A percentile compares a stretch with the other conserved stretches of the same genome.
These are phyloP conservation scores for Periconia sp. DNA, from an alignment of 2,329 filamentous ascomycete species.

Conservation along the genomic window DNA sequence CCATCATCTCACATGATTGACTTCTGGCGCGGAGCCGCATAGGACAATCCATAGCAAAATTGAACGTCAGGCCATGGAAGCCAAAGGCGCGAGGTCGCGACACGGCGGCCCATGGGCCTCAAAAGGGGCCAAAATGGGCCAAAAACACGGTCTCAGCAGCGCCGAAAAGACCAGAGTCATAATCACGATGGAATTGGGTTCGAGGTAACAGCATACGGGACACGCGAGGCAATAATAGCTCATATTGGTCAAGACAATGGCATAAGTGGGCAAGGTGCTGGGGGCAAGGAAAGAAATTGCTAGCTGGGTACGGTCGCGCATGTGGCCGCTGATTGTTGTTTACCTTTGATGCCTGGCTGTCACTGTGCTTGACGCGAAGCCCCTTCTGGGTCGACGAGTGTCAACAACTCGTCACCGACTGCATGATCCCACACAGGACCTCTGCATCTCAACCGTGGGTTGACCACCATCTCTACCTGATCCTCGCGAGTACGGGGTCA, in stretches of 20 bases:
- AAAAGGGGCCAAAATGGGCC: conserved; percentile 20
- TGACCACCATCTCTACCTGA: conserved; percentile 14
- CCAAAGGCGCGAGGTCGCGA: conserved; percentile 11
- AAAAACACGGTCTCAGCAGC: conserved; percentile 19
- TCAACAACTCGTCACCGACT: conserved; percentile 30
- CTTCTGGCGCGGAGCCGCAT: conserved; percentile 38
- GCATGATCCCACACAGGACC: conserved; percentile 19
- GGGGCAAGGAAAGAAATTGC: conserved; percentile 15
- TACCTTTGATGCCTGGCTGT: conserved; percentile 34
- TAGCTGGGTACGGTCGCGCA: conserved; percentile 24
- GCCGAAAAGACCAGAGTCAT: conserved; percentile 11
- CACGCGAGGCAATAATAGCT: conserved; percentile 13
- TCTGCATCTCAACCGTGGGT: conserved; percentile 17
- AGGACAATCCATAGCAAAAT: conserved; percentile 33
- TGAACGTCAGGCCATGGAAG: conserved; percentile 39
- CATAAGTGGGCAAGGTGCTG: conserved; percentile 19
- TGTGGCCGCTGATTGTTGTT: conserved; percentile 34
- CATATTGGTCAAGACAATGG: conserved; percentile 32
- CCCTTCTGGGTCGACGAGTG: conserved; percentile 22
- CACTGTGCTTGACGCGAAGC: conserved; percentile 31
- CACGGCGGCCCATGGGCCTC: conserved; percentile 11
- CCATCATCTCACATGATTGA: conserved; percentile 43
- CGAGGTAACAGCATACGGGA: conserved; percentile 19
- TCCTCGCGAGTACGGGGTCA: conserved; percentile 17
- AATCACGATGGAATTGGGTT: conserved; percentile 1